Conservation (phyloP, 495 filamentous ascomycete genomes). For the Hypomontagnella submonticulosa region DNA sequence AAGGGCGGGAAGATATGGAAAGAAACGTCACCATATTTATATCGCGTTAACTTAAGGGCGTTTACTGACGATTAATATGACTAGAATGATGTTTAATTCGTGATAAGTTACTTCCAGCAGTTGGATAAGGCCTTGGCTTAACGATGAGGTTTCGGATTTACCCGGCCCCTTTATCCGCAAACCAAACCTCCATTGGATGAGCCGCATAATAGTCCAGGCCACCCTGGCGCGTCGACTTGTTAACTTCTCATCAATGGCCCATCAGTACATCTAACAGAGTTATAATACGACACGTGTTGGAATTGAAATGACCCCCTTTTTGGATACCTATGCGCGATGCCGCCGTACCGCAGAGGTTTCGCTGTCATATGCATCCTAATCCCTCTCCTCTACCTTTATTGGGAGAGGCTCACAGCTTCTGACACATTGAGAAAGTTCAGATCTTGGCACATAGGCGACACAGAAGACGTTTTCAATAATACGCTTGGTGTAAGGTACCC, state of each 20-base stretch:
- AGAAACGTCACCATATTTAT: too few relatives aligned
- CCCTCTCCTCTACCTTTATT: slow-evolving; percentile 38
- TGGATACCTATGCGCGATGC: slow-evolving; percentile 14
- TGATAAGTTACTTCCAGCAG: too few relatives aligned
- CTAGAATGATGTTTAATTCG: background rate
- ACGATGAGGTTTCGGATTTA: slow-evolving; percentile 12
- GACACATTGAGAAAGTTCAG: background rate
- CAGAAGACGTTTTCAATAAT: slow-evolving; percentile 22
- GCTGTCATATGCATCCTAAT: slow-evolving; percentile 19
- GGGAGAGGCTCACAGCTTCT: slow-evolving; percentile 5
- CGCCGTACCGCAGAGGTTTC: slow-evolving; percentile 28
- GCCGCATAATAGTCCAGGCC: slow-evolving; percentile 14
- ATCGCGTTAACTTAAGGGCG: too few relatives aligned
- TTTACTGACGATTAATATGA: too few relatives aligned
- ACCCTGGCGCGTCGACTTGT: background rate
- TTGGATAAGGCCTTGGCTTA: too few relatives aligned
- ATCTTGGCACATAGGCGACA: background rate
- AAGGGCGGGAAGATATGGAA: too few relatives aligned
- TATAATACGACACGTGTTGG: background rate
- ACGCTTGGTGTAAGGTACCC: slow-evolving; percentile 34
- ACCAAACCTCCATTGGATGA: background rate
- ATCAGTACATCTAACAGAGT: background rate
- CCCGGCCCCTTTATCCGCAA: slow-evolving; percentile 30
- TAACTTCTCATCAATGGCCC: background rate
- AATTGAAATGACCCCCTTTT: slow-evolving; percentile 9